Evolutionary conservation across 768 basidiomycete genomes (phyloP), one percentile per base, ranked within the genome.

Genomic region (Amanita muscaria): DNA sequence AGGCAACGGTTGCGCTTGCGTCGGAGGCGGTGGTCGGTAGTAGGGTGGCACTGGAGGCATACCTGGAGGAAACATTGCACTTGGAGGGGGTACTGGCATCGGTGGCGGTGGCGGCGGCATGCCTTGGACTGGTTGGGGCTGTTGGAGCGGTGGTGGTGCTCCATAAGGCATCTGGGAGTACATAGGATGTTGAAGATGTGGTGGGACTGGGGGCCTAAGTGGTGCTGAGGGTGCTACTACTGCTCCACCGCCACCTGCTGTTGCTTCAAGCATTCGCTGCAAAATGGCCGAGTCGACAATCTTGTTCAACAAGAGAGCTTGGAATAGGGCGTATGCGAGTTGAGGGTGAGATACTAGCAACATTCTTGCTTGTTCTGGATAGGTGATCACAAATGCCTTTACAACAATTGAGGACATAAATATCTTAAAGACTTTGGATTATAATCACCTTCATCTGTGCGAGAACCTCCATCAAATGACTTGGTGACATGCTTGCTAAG

Each of bases 261-360:
- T 68, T 6, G 68, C 68, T 47, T 67, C 70, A 21, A 70, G 59
- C 72, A 74, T 72, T 52, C 88, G 83, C 56, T 88, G 79, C 2
- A 99, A 70, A 38, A 96, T 79, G 4, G 79, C 76, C 2, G 87
- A 76, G 52, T 97, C 92, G 31, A 98, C 88, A 14, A 98, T 88
- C 55, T 92, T 88, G 73, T 93, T 89, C 38, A 97, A 66, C 7
- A 98, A 68, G 51, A 99, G 75, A 0, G 89, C 86, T 64, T 97
- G 93, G 70, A 98, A 96, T 11, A 98, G 73, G 3, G 96, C 96
- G 60, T 97, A 98, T 2, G 91, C 85, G 4, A 96, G 74, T 64
- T 98, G 94, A 14, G 96, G 96, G 54, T 97, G 84, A 14, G 80
- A 72, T 19, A 79, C 67, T 34, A 99, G 74, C 30, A 98, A 67